These are phyloP conservation scores for Ballota nigra DNA, from an alignment of 257 asterid genomes.

Conservation along the genomic window DNA sequence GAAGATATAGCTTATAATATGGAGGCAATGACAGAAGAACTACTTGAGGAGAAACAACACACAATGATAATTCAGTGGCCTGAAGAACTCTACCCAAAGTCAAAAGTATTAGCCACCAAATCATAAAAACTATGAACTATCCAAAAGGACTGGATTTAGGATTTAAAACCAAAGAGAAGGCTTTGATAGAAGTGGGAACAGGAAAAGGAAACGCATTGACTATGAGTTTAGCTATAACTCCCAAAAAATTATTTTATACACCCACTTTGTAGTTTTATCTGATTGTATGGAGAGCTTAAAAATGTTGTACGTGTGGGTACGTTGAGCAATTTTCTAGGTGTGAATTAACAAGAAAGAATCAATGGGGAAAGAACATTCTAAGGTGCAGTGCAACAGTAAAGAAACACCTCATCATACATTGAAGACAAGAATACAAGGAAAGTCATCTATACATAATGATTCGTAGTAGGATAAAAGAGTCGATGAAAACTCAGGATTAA, in stretches of 20 bases:
- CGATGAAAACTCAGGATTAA: neutral
- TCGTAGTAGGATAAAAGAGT: neutral
- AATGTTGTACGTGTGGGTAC: no score
- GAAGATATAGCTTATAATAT: constrained; percentile 5
- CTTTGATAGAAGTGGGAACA: neutral
- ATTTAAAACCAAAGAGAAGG: no score
- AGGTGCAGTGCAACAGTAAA: no score
- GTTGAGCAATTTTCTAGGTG: no score
- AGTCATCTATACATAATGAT: neutral
- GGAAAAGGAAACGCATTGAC: neutral
- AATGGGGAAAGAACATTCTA: neutral
- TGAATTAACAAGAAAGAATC: neutral
- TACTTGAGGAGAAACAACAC: neutral
- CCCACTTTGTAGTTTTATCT: no score
- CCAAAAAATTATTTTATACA: no score
- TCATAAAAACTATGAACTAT: neutral
- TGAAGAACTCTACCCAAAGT: neutral
- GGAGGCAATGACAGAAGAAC: neutral
- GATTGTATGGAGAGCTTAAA: no score
- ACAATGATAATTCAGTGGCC: neutral
- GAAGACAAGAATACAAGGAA: neutral
- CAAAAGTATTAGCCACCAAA: constrained; percentile 1
- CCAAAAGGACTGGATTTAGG: no score
- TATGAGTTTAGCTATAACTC: neutral
- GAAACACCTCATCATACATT: neutral